Conservation (phyloP, 2,329 filamentous ascomycete species). For the Stagonosporopsis chrysanthemi region DNA sequence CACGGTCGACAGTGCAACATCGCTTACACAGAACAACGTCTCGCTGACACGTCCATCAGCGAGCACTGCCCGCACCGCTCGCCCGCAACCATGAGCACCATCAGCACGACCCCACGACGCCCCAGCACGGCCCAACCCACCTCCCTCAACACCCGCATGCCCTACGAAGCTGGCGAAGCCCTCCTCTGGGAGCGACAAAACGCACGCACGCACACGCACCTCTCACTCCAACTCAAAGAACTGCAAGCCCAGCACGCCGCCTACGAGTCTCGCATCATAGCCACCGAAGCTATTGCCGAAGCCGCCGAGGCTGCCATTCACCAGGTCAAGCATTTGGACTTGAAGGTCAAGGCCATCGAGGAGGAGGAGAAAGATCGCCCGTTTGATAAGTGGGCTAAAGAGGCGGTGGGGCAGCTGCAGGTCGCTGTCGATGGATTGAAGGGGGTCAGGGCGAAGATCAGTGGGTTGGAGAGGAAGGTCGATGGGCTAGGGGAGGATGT, state of each 20-base stretch:
- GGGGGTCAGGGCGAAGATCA: conserved; percentile 27
- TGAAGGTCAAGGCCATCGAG: conserved; percentile 34
- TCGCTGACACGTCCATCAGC: background rate
- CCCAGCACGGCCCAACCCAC: conserved; percentile 19
- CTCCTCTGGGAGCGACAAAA: conserved; percentile 54
- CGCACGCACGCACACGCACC: conserved; percentile 46
- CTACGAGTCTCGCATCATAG: conserved; percentile 31
- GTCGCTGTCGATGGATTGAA: conserved; percentile 27
- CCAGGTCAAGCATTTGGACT: conserved; percentile 26
- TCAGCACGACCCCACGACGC: conserved; percentile 16
- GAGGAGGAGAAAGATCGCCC: conserved; percentile 31
- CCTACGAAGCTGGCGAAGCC: conserved; percentile 31
- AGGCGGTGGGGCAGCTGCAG: conserved; percentile 23
- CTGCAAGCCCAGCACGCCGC: conserved; percentile 40
- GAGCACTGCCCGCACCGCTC: background rate
- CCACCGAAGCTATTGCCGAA: conserved; percentile 28
- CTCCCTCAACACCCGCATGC: conserved; percentile 20
- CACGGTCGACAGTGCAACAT: background rate
- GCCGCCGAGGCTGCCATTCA: conserved; percentile 24
- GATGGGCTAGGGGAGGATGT: conserved; percentile 16
- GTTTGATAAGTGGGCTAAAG: conserved; percentile 30
- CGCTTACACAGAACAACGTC: background rate
- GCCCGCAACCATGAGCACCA: conserved; percentile 15
- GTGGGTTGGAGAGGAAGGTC: conserved; percentile 20
- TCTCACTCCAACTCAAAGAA: conserved; percentile 46